These are phyloP conservation scores for Vitis labrusca DNA, from an alignment of 164 flowering plant genomes.

Conservation along the genomic window DNA sequence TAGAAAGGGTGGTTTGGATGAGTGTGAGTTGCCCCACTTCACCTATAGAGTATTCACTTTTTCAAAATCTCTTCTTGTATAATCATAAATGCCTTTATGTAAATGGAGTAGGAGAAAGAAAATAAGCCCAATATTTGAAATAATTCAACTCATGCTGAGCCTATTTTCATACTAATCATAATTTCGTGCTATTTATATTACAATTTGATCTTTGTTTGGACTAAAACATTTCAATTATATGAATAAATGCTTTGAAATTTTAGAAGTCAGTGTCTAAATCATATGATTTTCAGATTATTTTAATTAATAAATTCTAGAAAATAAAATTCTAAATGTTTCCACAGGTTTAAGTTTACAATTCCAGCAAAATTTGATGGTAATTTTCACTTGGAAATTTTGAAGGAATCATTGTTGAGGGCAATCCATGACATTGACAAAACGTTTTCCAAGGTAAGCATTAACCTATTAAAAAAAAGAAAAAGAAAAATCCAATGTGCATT, in stretches of 20 bases:
- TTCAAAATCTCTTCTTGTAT: no score
- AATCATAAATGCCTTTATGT: no score
- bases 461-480: background rate
- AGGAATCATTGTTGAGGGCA: constrained; percentile 86
- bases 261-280: background rate
- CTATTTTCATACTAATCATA: no score
- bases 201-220: no score
- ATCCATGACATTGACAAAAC: constrained; percentile 80
- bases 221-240: no score
- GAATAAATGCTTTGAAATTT: background rate
- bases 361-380: constrained; percentile 52
- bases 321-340: constrained; percentile 3
- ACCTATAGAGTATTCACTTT: no score
- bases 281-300: constrained; percentile 2
- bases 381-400: constrained; percentile 81
- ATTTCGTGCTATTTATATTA: no score
- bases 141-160: no score
- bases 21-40: no score
- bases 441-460: constrained; percentile 65
- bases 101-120: no score
- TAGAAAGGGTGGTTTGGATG: no score
- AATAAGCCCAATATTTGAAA: no score
- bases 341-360: constrained; percentile 51
- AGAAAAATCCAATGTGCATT: background rate
- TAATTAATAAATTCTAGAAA: background rate